phyloP scores from a whole-genome alignment of 176 grass and related monocot species.

The Zoysia japonica region DNA sequence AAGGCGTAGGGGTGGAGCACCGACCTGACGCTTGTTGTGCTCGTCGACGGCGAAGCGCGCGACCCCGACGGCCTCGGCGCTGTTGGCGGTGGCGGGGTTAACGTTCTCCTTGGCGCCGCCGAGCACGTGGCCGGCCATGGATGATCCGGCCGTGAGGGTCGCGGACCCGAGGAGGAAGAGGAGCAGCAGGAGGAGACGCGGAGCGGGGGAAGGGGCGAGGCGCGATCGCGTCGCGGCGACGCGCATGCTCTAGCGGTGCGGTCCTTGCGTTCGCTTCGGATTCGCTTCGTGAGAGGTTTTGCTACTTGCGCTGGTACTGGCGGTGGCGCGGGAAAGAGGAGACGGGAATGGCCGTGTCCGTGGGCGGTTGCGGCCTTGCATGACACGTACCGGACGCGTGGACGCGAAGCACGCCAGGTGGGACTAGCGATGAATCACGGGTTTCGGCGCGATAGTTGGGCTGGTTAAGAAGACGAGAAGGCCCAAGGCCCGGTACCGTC shows the following conservation, averaged over 20 bases:
- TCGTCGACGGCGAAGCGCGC: slow-evolving; percentile 85
- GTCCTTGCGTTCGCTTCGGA: not conserved
- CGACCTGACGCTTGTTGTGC: slow-evolving; percentile 85
- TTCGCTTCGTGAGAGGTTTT: slow-evolving; percentile 29
- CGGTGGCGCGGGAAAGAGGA: not conserved
- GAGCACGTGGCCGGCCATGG: slow-evolving; percentile 48
- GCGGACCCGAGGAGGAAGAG: slow-evolving; percentile 29
- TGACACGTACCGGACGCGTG: slow-evolving; percentile 29
- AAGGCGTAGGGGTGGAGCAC: not conserved
- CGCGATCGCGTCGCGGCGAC: slow-evolving; percentile 30
- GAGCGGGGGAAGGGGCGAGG: not conserved
- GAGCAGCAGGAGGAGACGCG: not conserved
- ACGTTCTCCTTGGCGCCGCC: slow-evolving; percentile 15
- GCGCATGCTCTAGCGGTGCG: slow-evolving; percentile 33
- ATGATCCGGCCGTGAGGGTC: slow-evolving; percentile 36
- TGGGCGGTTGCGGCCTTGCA: not conserved
- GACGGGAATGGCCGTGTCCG: not conserved
- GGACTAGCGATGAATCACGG: slow-evolving; percentile 2
- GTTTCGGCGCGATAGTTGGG: not conserved
- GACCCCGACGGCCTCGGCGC: slow-evolving; percentile 66
- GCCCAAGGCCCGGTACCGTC: not conserved
- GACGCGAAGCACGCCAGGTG: not conserved
- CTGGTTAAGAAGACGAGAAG: not conserved
- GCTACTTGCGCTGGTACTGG: not conserved
- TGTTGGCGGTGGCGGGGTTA: slow-evolving; percentile 57